phyloP scores from a whole-genome alignment of 176 grass and related monocot species.

The Musa schizocarpa region DNA sequence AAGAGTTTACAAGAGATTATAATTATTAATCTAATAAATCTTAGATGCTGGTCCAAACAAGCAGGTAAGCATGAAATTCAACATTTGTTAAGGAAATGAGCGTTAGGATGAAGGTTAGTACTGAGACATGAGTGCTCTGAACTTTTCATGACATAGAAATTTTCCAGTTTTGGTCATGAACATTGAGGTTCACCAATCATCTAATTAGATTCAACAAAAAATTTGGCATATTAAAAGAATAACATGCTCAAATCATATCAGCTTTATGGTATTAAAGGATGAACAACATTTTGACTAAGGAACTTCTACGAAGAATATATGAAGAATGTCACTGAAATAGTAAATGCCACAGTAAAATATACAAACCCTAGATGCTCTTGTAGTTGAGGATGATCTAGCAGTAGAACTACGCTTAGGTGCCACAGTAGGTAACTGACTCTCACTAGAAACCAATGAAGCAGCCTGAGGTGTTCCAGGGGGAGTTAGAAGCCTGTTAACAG shows the following conservation, averaged over 20 bases:
- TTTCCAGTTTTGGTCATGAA: background rate
- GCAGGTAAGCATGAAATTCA: background rate
- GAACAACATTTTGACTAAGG: background rate
- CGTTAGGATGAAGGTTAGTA: background rate
- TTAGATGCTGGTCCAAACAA: background rate
- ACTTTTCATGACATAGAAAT: no score
- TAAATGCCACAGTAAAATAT: background rate
- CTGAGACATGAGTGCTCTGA: background rate
- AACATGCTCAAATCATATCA: no score
- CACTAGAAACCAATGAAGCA: conserved; percentile 34
- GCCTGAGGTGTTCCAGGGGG: conserved; percentile 69
- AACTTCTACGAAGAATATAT: background rate
- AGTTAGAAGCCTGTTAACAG: conserved; percentile 71
- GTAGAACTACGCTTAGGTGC: conserved; percentile 35
- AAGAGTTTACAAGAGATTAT: no score
- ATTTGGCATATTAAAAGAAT: no score
- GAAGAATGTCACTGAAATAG: background rate
- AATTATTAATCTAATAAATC: background rate
- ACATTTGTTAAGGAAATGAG: no score
- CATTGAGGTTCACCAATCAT: background rate
- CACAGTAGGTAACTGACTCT: conserved; percentile 41
- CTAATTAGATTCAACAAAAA: background rate
- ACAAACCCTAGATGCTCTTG: conserved; percentile 74
- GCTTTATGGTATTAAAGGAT: background rate
- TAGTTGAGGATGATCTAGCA: conserved; percentile 55